Evolutionary conservation across 164 flowering plant species (phyloP), one percentile per base, ranked within the genome.

Genomic region (Platanus orientalis): DNA sequence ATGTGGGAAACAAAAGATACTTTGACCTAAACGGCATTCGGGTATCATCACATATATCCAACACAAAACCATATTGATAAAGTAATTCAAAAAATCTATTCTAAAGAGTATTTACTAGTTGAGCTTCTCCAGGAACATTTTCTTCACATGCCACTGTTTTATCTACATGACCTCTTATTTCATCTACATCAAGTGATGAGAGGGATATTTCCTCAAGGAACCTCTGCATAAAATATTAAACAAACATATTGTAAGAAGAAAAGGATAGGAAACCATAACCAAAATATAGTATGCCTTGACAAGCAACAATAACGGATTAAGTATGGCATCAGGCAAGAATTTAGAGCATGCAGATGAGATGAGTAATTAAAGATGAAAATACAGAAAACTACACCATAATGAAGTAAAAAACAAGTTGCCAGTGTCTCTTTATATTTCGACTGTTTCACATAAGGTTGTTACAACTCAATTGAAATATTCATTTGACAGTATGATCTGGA

Each of bases 71-170:
- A 45, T 16, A 7, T 3, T 36, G n/a, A n/a, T n/a, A n/a, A n/a
- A 36, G 42, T 3, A 12, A 45, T 49, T 36, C 42, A 60, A 26
- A 57, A n/a, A 36, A 23, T 21, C 6, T 57, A 44, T 11, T 24
- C 42, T 36, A 14, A 40, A 39, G 26, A 54, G 57, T 49, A 36
- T 48, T 23, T 76, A 90, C 96, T 87, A 85, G 93, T 64, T 79
- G 83, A 78, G 65, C 39, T 67, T 68, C 84, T 54, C 51, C 53
- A 34, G 42, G 45, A 63, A 47, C 59, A 69, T 54, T 67, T 65
- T 73, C 79, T 70, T 72, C 80, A 69, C 34, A 16, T 23, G 40
- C 56, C 34, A 52, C 54, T 12, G 60, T 49, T 53, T 65, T 76
- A 67, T 67, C 75, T 44, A 64, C 63, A 45, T 59, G 69, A 62